Base-by-base conservation (phyloP, 1,284 basidiomycete genomes). In the Cryptococcus floricola region DNA sequence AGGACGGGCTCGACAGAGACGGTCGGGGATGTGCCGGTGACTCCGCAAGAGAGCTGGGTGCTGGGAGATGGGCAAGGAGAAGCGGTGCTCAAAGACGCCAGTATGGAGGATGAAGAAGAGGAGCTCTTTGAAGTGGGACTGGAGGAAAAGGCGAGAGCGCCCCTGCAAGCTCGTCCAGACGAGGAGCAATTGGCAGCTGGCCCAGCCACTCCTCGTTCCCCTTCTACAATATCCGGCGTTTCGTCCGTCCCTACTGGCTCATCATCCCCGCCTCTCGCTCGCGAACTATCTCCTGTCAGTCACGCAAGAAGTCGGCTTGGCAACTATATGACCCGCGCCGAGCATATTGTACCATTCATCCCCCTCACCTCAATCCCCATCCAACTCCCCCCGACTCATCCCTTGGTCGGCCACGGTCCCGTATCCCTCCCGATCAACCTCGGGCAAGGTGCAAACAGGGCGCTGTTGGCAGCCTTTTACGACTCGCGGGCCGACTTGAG, bases 11-110 rank as follows among this genome's bases (percentile, higher is more conserved):
- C 23, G 23, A 42, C 41, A 16, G 44, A 23, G 39, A 59, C 53
- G 5, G 27, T 49, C 7, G 58, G 47, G 4, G 50, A 41, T 18
- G 52, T 59, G 52, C 58, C 53, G 23, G 48, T 59, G 25, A 59
- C 58, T 1, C 58, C 58, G 8, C 51, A 56, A 18, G 58, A 58
- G 39, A 50, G 48, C 13, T 54, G 57, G 57, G 27, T 28, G 9
- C 48, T 38, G 4, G 42, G 3, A 7, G 14, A 44, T 44, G 42
- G 18, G 18, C 19, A n/a, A 44, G 42, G 18, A 12, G 10, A 34
- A 3, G 31, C 31, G 23, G 23, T 34, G 31, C 1, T 34, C 42
- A 6, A 10, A 34, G 18, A 44, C 14, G 46, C 14, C 12, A 27
- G 25, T 12, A 16, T 18, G 31, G 46, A 48, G 5, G 46, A 4